phyloP scores from a whole-genome alignment of 1,139 yeast species.

The Blastobotrys serpentis region DNA sequence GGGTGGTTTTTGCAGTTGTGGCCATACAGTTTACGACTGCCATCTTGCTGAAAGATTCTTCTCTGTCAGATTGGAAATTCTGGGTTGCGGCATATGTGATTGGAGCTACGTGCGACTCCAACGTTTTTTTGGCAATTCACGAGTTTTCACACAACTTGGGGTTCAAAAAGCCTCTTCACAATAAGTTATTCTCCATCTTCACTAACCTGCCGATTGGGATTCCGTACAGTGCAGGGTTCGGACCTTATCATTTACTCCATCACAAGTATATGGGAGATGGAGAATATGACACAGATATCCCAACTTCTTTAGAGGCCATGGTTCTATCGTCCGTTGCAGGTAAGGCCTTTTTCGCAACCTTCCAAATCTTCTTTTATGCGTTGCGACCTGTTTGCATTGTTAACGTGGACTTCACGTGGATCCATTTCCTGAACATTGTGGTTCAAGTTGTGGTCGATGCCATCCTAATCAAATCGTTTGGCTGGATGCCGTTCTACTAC shows the following conservation, averaged over 20 bases:
- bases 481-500: slow-evolving; percentile 63
- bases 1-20: slow-evolving; percentile 65
- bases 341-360: slow-evolving; percentile 86
- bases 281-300: slow-evolving; percentile 80
- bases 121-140: slow-evolving; percentile 82
- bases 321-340: slow-evolving; percentile 76
- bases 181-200: slow-evolving; percentile 72
- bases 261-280: slow-evolving; percentile 92
- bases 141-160: slow-evolving; percentile 83
- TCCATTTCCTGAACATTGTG: slow-evolving; percentile 68
- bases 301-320: slow-evolving; percentile 73
- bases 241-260: slow-evolving; percentile 88
- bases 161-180: slow-evolving; percentile 75
- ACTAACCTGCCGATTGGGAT: slow-evolving; percentile 85
- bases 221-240: slow-evolving; percentile 88
- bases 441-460: slow-evolving; percentile 61
- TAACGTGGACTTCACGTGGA: slow-evolving; percentile 65
- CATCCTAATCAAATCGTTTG: slow-evolving; percentile 57
- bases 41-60: slow-evolving; percentile 54
- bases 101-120: slow-evolving; percentile 86
- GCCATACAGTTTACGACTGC: slow-evolving; percentile 63
- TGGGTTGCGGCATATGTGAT: slow-evolving; percentile 65
- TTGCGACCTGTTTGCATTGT: slow-evolving; percentile 86
- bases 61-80: slow-evolving; percentile 56
- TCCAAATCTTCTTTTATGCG: slow-evolving; percentile 86